These are phyloP conservation scores for Chaetomium tenue DNA, from an alignment of 495 filamentous ascomycete species.

Conservation along the genomic window DNA sequence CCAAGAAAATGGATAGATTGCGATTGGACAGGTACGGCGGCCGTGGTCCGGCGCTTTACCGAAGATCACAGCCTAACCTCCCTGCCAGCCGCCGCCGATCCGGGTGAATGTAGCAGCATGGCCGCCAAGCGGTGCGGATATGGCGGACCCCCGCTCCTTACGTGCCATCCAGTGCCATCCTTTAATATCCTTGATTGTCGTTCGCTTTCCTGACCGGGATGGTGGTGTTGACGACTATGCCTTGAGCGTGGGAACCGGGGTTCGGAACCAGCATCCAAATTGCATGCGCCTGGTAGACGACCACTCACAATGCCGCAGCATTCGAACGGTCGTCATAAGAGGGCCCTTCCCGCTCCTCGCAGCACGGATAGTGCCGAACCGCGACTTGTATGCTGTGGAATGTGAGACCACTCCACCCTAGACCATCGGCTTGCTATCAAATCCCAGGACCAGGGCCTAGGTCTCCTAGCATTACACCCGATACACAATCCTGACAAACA, in stretches of 20 bases:
- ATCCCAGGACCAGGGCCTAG: not conserved
- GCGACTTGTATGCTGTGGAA: not conserved
- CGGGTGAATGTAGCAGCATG: constrained; percentile 12
- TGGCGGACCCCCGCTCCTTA: constrained; percentile 8
- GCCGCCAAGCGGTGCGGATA: constrained; percentile 11
- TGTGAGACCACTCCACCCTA: not conserved
- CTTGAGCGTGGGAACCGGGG: not conserved
- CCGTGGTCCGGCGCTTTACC: constrained; percentile 7
- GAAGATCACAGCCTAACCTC: not conserved
- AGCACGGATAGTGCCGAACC: constrained; percentile 18
- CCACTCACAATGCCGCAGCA: not conserved
- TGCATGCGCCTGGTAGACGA: not conserved
- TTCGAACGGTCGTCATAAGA: not conserved
- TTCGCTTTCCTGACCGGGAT: not conserved
- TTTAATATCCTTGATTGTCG: constrained; percentile 1
- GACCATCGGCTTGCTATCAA: not conserved
- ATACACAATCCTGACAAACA: not conserved
- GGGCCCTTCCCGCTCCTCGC: not conserved
- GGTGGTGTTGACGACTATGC: not conserved
- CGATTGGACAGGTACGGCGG: not conserved
- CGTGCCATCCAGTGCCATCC: not conserved
- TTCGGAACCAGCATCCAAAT: not conserved
- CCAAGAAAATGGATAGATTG: constrained; percentile 2
- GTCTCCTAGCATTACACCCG: not conserved
- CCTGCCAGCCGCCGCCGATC: not conserved